A percentile compares a stretch with the other conserved stretches of the same genome.
phyloP scores from a whole-genome alignment of 768 basidiomycete species.

The Hygrophorus pudorinus region DNA sequence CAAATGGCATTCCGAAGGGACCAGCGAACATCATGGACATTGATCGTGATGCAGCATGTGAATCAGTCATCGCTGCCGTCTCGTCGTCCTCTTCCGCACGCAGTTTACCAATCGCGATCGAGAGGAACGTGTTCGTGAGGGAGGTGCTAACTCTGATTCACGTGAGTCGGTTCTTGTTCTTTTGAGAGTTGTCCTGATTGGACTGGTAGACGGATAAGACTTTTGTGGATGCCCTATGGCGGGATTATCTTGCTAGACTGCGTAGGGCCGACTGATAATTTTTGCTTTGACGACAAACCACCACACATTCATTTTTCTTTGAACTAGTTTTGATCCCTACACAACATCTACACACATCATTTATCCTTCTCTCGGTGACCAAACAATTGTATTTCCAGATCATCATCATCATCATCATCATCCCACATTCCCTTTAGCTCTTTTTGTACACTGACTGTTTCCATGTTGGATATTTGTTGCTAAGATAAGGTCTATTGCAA shows the following conservation, averaged over 20 bases:
- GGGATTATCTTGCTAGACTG: slow-evolving; percentile 22
- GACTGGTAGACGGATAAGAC: slow-evolving; percentile 45
- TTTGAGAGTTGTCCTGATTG: slow-evolving; percentile 3
- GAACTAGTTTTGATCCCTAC: no score
- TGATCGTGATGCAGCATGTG: not conserved
- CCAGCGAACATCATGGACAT: not conserved
- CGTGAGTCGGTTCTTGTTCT: slow-evolving; percentile 26
- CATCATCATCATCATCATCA: no score
- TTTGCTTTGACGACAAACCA: no score
- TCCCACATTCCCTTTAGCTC: no score
- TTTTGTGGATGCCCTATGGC: slow-evolving; percentile 56
- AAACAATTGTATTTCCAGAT: no score
- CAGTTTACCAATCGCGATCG: slow-evolving; percentile 18
- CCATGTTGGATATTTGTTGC: no score
- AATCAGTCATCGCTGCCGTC: not conserved
- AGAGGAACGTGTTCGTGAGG: slow-evolving; percentile 47
- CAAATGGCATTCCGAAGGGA: not conserved
- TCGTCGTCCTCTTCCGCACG: not conserved
- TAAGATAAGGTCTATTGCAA: no score
- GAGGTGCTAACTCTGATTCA: slow-evolving; percentile 54
- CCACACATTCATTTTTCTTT: no score
- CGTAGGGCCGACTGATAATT: no score
- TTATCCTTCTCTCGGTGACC: no score
- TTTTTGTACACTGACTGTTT: no score
- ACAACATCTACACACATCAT: no score